These are phyloP conservation scores for Fulvia fulva DNA, from an alignment of 2,329 filamentous ascomycete genomes.

Conservation along the genomic window DNA sequence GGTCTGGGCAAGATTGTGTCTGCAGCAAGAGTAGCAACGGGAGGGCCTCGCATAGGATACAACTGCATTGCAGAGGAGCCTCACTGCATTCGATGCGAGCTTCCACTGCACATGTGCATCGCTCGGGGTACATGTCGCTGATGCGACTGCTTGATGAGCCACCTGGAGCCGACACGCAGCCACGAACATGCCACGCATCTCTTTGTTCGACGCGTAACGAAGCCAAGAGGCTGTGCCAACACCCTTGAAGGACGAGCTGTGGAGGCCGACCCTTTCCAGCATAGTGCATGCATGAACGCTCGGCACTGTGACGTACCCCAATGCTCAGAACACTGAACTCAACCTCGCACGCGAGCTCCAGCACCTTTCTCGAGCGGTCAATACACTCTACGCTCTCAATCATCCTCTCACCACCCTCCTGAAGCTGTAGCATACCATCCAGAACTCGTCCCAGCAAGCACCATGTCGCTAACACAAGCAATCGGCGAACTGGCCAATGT, in stretches of 20 bases:
- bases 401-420: not conserved
- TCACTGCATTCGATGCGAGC: not conserved
- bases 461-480: not conserved
- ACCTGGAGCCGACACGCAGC: not conserved
- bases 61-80: not conserved
- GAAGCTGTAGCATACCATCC: not conserved
- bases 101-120: not conserved
- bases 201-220: not conserved
- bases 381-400: not conserved
- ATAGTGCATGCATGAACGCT: not conserved
- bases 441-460: not conserved
- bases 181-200: not conserved
- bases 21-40: too few relatives aligned
- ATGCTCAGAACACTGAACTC: not conserved
- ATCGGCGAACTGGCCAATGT: conserved; percentile 9
- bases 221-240: not conserved
- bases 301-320: not conserved
- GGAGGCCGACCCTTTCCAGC: not conserved
- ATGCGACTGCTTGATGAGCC: too few relatives aligned
- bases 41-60: too few relatives aligned
- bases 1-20: not conserved
- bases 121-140: too few relatives aligned
- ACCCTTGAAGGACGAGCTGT: not conserved
- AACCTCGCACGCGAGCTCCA: not conserved
- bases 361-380: not conserved